Base-by-base conservation (phyloP, 176 grass and related monocot genomes). In the Carex cristatella region DNA sequence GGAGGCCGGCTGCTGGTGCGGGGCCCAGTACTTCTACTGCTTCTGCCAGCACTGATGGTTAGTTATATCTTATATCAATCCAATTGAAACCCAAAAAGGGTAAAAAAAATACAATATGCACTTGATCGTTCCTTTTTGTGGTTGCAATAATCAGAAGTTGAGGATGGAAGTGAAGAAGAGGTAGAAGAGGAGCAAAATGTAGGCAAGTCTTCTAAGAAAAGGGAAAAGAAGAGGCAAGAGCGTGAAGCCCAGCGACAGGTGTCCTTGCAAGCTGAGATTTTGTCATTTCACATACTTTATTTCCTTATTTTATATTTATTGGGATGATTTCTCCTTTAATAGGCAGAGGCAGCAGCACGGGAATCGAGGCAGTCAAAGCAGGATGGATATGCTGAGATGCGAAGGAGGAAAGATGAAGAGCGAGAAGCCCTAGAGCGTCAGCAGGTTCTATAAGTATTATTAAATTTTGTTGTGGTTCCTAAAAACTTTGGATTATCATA, bases 161-260 rank as follows among this genome's bases (percentile, higher is more conserved):
- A 88, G 35, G 88, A 2, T 16, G 88, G 84, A 65, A 92, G 83
- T 65, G 92, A 93, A 23, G 88, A 90, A 65, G 91, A 94, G 72
- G 37, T 85, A 69, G 80, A 69, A 10, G 86, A 88, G 57, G 83
- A 83, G 58, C 38, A 82, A 40, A 71, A 87, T 90, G 86, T 14
- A n/a, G 79, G 81, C 38, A 98, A 65, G 69, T 69, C 84, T 35
- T 98, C 92, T 79, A 94, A 88, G 75, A 94, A 94, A 78, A 98
- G 92, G 88, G 95, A 94, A 80, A 98, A 87, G 95, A 98, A 85
- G 64, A 91, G 86, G 73, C 95, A 94, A 84, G 95, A 98, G 60
- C 88, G 93, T 11, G 92, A 93, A 65, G 85, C 60, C 0, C 91
- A 94, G 82, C 84, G 86, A 33, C 88, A 98, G 89, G 91, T 98